Base-by-base conservation (phyloP, 2,329 filamentous ascomycete species). In the Ascosphaera apis region DNA sequence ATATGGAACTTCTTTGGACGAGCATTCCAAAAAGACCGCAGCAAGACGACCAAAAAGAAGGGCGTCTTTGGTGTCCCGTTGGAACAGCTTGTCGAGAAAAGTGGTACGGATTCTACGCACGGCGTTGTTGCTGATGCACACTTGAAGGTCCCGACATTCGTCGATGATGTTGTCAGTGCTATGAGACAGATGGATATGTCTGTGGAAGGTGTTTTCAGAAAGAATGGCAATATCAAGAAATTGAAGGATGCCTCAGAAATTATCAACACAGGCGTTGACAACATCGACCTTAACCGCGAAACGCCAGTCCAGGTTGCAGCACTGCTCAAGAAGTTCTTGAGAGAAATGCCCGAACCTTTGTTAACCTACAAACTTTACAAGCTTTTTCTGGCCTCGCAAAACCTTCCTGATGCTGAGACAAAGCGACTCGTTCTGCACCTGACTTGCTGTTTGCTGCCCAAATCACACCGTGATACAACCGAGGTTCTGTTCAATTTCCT, bases 171-270 rank as follows among this genome's bases (percentile, higher is more conserved):
- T 34, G 76, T 98, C 27, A 78, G 80, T 3, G 83, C 84, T 9
- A 92, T 98, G 81, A 75, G 84, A 47, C 88, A 86, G 56, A 95
- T 98, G 82, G 88, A 98, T 54, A 83, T 98, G 61, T 95, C 86
- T 1, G 82, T 98, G 1, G 88, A 98, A 55, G 88, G 88, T 47
- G 84, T 98, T 15, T 98, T 98, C 69, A 75, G 88, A 46, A 98
- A 98, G 66, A 98, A 95, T 48, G 88, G 88, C 47, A 98, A 95
- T 55, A 93, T 98, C 60, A 86, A 88, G 54, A 80, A 84, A 45
- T 65, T 93, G 32, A 81, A 79, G 45, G 84, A 92, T 41, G 64
- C 91, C 4, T 76, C 82, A 28, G 81, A 91, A 38, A 65, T 75
- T 46, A 83, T 98, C 43, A 88, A 98, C 53, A 71, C 71, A 32